phyloP scores from a whole-genome alignment of 1,139 yeast species.

The Wickerhamomyces sp. region DNA sequence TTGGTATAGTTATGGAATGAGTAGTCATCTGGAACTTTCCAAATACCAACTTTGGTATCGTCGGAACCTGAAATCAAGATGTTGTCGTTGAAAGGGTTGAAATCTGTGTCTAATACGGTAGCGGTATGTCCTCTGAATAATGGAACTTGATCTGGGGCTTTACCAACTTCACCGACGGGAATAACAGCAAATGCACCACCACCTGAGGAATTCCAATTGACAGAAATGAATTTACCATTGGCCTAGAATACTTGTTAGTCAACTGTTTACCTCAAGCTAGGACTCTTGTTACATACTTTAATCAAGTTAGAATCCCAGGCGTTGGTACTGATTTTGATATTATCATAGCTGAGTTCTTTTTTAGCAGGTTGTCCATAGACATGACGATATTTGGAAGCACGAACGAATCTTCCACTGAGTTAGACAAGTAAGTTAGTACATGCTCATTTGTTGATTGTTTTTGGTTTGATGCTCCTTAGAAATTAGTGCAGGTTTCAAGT shows the following conservation, averaged over 20 bases:
- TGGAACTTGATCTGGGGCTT: conserved; percentile 89
- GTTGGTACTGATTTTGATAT: conserved; percentile 76
- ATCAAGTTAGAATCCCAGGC: conserved; percentile 96
- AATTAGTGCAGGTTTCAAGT: too few relatives aligned
- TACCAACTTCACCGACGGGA: conserved; percentile 84
- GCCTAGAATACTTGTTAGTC: conserved; percentile 28
- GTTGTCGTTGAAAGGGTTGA: conserved; percentile 76
- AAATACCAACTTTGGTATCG: conserved; percentile 81
- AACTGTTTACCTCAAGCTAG: conserved; percentile 63
- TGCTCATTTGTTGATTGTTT: too few relatives aligned
- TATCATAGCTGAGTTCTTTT: conserved; percentile 84
- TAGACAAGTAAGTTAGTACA: neutral
- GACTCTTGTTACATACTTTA: conserved; percentile 54
- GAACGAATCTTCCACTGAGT: conserved; percentile 80
- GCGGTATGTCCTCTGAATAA: conserved; percentile 95
- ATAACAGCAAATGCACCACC: conserved; percentile 97
- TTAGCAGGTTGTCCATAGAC: conserved; percentile 91
- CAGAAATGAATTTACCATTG: conserved; percentile 80
- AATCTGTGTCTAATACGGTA: conserved; percentile 89
- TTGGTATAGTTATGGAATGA: conserved; percentile 59
- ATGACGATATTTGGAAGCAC: conserved; percentile 95
- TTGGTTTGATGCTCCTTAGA: too few relatives aligned
- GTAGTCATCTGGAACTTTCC: conserved; percentile 82
- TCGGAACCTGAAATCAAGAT: conserved; percentile 84
- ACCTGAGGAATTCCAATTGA: conserved; percentile 92